Base-by-base conservation (phyloP, 202 grass and related monocot genomes). In the Panicum hallii region DNA sequence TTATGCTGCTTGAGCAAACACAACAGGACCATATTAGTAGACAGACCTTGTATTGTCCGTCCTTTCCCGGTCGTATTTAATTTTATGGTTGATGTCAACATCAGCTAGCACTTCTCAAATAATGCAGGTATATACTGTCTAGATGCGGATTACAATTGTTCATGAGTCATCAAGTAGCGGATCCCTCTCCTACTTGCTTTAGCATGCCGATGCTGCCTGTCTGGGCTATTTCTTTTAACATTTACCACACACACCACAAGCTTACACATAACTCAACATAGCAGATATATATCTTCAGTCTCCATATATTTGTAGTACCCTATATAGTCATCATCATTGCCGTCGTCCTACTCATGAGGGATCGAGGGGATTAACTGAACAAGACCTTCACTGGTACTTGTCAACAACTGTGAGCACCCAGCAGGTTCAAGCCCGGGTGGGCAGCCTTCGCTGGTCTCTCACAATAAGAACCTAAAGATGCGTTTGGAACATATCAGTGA, bases 191-290 rank as follows among this genome's bases (percentile, higher is more conserved):
- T 55, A 6, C 11, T 22, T 44, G 73, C 53, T 26, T 63, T 14
- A 63, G 60, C 60, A 32, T 63, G 60, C 11, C 9, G 4, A 13
- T 30, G 22, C 11, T 28, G 4, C 60, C 60, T 4, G 20, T 30
- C 26, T 63, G 26, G 73, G n/a, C 73, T 76, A 76, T 58, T 41
- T 75, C 50, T 13, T 36, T 40, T 11, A 7, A 38, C 71, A 34
- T 30, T 36, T 19, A 17, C 45, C 28, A 34, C 17, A 34, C 17
- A 16, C 47, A 26, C 14, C 0, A 38, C 4, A 52, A 34, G 6
- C 70, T 55, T 4, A 14, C 34, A 57, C 52, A 40, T 20, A 43
- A 38, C 4, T 11, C 12, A 15, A 23, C 10, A 58, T 63, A n/a
- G 8, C 22, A 12, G 17, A 6, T 11, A 40, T 16, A 11, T 36